A percentile compares a stretch with the other conserved stretches of the same genome.
phyloP scores from a whole-genome alignment of 2,329 filamentous ascomycete genomes.

The Mariannaea sp. region DNA sequence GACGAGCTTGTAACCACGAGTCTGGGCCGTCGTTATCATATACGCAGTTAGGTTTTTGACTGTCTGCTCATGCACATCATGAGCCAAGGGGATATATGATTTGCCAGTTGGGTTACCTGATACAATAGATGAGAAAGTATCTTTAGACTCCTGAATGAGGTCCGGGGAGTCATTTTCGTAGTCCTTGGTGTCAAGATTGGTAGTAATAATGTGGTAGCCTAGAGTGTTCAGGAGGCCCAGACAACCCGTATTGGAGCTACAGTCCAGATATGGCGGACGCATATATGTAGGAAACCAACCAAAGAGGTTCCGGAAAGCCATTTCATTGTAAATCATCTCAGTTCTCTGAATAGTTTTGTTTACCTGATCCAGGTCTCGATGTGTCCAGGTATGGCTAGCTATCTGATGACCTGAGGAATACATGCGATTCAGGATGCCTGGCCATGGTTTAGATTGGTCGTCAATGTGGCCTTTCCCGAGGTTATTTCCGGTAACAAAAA shows the following conservation, averaged over 20 bases:
- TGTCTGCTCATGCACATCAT: constrained; percentile 55
- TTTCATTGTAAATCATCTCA: constrained; percentile 51
- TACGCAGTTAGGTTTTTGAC: constrained; percentile 47
- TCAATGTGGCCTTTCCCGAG: constrained; percentile 47
- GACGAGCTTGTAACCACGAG: constrained; percentile 51
- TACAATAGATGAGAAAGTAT: constrained; percentile 36
- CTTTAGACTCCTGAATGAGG: constrained; percentile 53
- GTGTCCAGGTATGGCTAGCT: constrained; percentile 51
- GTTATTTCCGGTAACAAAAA: constrained; percentile 49
- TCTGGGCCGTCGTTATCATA: constrained; percentile 49
- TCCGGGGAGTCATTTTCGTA: constrained; percentile 56
- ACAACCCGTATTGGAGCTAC: constrained; percentile 45
- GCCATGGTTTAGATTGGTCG: constrained; percentile 39
- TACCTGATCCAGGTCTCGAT: constrained; percentile 46
- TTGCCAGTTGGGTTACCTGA: constrained; percentile 40
- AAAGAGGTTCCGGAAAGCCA: constrained; percentile 47
- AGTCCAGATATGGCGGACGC: constrained; percentile 50
- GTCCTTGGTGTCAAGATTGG: constrained; percentile 64
- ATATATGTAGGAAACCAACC: constrained; percentile 48
- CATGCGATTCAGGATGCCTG: constrained; percentile 46
- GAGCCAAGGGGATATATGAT: constrained; percentile 56
- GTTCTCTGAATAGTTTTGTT: constrained; percentile 38
- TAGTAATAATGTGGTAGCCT: constrained; percentile 61
- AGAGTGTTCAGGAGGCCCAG: constrained; percentile 42
- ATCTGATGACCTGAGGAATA: constrained; percentile 49